Conservation (phyloP, 208 protist species). For the Trypanosoma mega region DNA sequence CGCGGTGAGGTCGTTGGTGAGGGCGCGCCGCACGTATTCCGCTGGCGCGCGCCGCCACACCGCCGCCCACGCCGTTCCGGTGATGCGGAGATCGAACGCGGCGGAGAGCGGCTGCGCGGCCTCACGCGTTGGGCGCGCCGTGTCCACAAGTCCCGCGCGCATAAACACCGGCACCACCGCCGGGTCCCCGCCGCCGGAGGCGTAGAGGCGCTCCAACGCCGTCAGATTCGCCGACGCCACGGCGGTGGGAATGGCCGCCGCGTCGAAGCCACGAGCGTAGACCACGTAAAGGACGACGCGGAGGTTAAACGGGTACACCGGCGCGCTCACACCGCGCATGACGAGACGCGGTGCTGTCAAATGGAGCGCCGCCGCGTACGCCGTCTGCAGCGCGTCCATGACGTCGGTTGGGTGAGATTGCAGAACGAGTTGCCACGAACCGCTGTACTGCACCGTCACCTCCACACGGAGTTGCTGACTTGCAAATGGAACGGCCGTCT, state of each 20-base stretch:
- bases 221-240: background rate
- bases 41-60: no score
- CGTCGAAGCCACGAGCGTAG: background rate
- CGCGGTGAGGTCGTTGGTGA: no score
- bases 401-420: background rate
- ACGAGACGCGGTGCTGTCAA: slow-evolving; percentile 6
- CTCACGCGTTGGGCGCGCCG: background rate
- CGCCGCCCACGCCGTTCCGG: no score
- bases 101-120: background rate
- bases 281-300: slow-evolving; percentile 3
- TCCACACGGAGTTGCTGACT: slow-evolving; percentile 2
- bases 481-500: background rate
- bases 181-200: slow-evolving; percentile 5
- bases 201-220: slow-evolving; percentile 6
- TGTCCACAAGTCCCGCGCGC: background rate
- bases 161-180: background rate
- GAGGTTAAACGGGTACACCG: slow-evolving; percentile 15
- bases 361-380: background rate
- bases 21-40: no score
- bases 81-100: slow-evolving; percentile 1
- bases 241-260: background rate
- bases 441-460: slow-evolving; percentile 10
- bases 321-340: background rate
- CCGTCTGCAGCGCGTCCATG: background rate
- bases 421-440: slow-evolving; percentile 21